A percentile compares a stretch with the other conserved stretches of the same genome.
Conservation (phyloP, 352 stramenopile species). For the Phytophthora cajani region DNA sequence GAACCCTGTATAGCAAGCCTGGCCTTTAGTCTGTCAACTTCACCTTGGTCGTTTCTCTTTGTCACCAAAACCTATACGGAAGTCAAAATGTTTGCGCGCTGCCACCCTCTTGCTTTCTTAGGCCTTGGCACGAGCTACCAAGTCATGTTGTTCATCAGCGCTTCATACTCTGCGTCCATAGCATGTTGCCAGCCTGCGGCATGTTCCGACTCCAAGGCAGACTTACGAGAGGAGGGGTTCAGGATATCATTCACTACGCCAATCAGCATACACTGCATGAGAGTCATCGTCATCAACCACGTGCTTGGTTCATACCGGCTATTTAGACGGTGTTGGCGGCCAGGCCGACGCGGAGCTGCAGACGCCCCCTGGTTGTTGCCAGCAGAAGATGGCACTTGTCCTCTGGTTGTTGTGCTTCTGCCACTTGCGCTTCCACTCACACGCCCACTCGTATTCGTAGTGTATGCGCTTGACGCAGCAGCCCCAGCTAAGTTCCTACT, state of each 20-base stretch:
- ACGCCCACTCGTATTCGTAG: neutral
- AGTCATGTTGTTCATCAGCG: constrained; percentile 6
- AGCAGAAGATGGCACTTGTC: neutral
- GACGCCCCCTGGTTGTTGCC: neutral
- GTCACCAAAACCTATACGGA: constrained; percentile 7
- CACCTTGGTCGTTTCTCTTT: constrained; percentile 12
- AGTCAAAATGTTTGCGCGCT: neutral
- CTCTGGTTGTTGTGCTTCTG: neutral
- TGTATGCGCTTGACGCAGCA: neutral
- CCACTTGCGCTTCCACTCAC: neutral
- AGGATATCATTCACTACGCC: constrained; percentile 1
- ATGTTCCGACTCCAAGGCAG: neutral
- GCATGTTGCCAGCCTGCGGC: neutral
- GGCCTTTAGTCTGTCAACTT: constrained; percentile 4
- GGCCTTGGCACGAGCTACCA: constrained; percentile 10
- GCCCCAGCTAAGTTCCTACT: neutral
- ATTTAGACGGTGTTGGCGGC: constrained; percentile 3
- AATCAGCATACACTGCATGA: constrained; percentile 20
- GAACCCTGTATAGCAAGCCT: neutral
- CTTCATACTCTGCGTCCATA: constrained; percentile 6
- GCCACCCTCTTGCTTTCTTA: neutral
- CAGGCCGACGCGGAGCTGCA: neutral
- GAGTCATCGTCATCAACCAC: constrained; percentile 4
- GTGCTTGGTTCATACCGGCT: neutral
- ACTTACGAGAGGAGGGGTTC: neutral